Conservation (phyloP, 2,329 filamentous ascomycete genomes). For the Botrytis hyacinthi region DNA sequence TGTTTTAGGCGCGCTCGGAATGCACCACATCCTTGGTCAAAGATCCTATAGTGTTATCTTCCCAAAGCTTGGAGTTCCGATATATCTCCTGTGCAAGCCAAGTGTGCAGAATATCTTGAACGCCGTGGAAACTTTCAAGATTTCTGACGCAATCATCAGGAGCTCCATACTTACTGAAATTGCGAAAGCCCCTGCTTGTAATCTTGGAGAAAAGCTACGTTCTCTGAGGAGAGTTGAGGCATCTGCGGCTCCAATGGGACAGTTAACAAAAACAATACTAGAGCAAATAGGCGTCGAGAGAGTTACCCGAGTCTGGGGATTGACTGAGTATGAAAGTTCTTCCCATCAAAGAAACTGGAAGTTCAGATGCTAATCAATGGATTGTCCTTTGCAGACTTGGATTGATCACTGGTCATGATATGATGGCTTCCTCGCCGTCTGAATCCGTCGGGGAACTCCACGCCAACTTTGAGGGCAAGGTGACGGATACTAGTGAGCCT, state of each 20-base stretch:
- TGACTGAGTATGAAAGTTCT: not conserved
- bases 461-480: slow-evolving; percentile 7
- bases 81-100: slow-evolving; percentile 24
- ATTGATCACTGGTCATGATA: not conserved
- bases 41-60: not conserved
- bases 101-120: not conserved
- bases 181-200: not conserved
- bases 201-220: not conserved
- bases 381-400: not conserved
- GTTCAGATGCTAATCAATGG: not conserved
- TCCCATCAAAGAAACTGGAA: not conserved
- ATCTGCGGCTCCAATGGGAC: not conserved
- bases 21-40: slow-evolving; percentile 5
- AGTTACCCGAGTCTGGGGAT: slow-evolving; percentile 9
- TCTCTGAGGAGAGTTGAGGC: not conserved
- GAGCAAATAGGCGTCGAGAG: not conserved
- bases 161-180: slow-evolving; percentile 1
- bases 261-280: not conserved
- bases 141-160: not conserved
- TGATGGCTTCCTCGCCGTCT: not conserved
- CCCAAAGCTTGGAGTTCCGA: slow-evolving; percentile 50
- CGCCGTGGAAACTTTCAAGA: not conserved
- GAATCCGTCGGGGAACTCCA: not conserved
- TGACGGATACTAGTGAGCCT: not conserved
- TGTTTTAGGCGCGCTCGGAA: not conserved